Base-by-base conservation (phyloP, 2,329 filamentous ascomycete species). In the Tolypocladium sp. region DNA sequence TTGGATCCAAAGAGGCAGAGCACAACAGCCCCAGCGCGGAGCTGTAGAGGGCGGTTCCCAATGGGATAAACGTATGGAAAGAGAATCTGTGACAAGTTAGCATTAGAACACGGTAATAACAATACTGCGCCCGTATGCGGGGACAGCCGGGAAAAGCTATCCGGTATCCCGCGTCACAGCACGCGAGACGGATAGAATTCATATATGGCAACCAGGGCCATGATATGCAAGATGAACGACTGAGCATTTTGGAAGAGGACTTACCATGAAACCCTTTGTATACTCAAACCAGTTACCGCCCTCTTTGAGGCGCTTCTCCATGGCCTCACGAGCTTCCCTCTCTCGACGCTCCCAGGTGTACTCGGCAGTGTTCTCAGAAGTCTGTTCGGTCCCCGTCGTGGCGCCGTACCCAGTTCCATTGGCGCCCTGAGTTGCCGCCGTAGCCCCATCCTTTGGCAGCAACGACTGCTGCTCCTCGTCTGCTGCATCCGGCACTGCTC, bases 21-120 rank as follows among this genome's bases (percentile, higher is more conserved):
- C 0, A 82, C 81, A 52, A 94, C 86, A 4, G 89, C 77, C 13
- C 82, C 74, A 25, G 89, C 82, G 58, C 86, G 86, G 22, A 89
- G 70, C 69, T 94, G 90, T 22, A 94, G 80, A 17, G 75, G 71
- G 57, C 78, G 80, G 66, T 88, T 83, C 49, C 86, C 81, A 57
- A 84, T 81, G 1, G 92, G 91, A 84, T 89, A 92, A 25, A 96
- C 77, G 67, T 91, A 90, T 0, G 90, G 90, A 35, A 92, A 77
- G 69, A 96, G 88, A 41, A 93, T 75, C 83, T 87, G 59, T 17
- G n/a, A 27, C 30, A 25, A 40, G 40, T 62, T 33, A 60, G 55
- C 30, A 53, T 33, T 20, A n/a, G 20, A 22, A 38, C 8, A 10
- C 9, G 27, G 46, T 12, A 10, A 51, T 12, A 15, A 27, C n/a